phyloP scores from a whole-genome alignment of 2,329 filamentous ascomycete species.

The Incumbomyces delicatus region DNA sequence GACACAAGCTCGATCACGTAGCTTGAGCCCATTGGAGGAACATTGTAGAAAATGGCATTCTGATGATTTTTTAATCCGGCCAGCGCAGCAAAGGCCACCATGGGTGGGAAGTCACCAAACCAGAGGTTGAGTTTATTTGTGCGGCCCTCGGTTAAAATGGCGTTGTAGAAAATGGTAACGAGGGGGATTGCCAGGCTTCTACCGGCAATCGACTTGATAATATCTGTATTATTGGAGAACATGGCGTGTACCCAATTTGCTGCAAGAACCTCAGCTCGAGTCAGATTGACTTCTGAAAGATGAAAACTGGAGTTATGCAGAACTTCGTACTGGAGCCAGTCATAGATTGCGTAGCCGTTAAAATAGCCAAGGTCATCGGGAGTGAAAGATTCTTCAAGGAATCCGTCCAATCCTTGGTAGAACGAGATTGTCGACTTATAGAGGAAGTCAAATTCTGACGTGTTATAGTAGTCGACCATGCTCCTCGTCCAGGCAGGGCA shows the following conservation, averaged over 20 bases:
- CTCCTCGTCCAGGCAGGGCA: constrained; percentile 33
- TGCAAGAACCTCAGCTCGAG: constrained; percentile 30
- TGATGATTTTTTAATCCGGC: constrained; percentile 29
- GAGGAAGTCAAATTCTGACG: constrained; percentile 32
- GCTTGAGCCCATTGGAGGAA: constrained; percentile 40
- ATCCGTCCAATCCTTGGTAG: constrained; percentile 37
- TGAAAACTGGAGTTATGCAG: constrained; percentile 36
- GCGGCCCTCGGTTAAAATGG: constrained; percentile 29
- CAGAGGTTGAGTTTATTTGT: constrained; percentile 37
- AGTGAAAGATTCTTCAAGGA: constrained; percentile 34
- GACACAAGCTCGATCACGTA: constrained; percentile 46
- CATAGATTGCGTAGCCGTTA: constrained; percentile 46
- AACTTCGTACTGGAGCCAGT: constrained; percentile 47
- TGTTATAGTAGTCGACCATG: constrained; percentile 32
- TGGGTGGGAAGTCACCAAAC: constrained; percentile 42
- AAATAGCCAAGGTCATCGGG: constrained; percentile 30
- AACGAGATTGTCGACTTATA: constrained; percentile 30
- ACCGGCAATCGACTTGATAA: constrained; percentile 33
- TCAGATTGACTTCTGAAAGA: constrained; percentile 10
- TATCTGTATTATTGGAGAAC: constrained; percentile 9
- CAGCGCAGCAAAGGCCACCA: constrained; percentile 42
- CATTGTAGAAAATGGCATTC: constrained; percentile 37
- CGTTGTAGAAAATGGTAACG: constrained; percentile 29
- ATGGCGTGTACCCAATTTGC: constrained; percentile 33
- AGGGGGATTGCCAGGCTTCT: constrained; percentile 33